Percentiles rank a stretch among this genome's conserved stretches.
Evolutionary conservation across 192 early-diverging fungal genomes (phyloP).

Genomic region (Pilobolus umbonatus): DNA sequence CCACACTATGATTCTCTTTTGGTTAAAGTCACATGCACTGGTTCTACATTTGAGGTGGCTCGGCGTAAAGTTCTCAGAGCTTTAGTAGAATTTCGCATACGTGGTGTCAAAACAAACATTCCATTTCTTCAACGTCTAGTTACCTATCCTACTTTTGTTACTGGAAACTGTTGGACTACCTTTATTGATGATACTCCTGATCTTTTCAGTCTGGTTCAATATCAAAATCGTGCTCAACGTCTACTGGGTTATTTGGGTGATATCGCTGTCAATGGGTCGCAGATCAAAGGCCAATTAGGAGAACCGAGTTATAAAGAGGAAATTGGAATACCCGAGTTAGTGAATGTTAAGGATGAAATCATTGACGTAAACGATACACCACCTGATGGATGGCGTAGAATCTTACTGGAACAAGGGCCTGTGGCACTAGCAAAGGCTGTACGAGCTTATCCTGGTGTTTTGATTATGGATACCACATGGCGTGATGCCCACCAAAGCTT

Average conservation of each 20-base stretch:
- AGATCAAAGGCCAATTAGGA: conserved; percentile 84
- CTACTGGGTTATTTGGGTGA: conserved; percentile 87
- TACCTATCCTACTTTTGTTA: conserved; percentile 72
- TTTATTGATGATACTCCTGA: conserved; percentile 96
- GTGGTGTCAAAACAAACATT: conserved; percentile 96
- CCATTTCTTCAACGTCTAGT: conserved; percentile 86
- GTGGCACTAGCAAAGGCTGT: conserved; percentile 88
- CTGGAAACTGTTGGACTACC: conserved; percentile 90
- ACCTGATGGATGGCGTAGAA: conserved; percentile 78
- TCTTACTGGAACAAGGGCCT: conserved; percentile 80
- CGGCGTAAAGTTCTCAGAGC: conserved; percentile 85
- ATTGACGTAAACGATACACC: conserved; percentile 50
- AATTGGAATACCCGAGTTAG: conserved; percentile 59
- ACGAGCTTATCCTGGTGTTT: conserved; percentile 74
- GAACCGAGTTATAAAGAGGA: conserved; percentile 60
- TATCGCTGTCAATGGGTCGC: conserved; percentile 85
- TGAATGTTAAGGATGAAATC: conserved; percentile 39
- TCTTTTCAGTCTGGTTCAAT: conserved; percentile 71
- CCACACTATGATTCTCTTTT: conserved; percentile 96
- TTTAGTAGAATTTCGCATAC: conserved; percentile 90
- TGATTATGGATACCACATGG: conserved; percentile 98
- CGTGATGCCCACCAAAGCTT: conserved; percentile 93
- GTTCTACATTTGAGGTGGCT: conserved; percentile 83
- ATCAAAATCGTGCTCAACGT: conserved; percentile 81
- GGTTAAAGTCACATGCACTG: conserved; percentile 85